phyloP scores from a whole-genome alignment of 306 rosid species.

The Fragaria vesca region DNA sequence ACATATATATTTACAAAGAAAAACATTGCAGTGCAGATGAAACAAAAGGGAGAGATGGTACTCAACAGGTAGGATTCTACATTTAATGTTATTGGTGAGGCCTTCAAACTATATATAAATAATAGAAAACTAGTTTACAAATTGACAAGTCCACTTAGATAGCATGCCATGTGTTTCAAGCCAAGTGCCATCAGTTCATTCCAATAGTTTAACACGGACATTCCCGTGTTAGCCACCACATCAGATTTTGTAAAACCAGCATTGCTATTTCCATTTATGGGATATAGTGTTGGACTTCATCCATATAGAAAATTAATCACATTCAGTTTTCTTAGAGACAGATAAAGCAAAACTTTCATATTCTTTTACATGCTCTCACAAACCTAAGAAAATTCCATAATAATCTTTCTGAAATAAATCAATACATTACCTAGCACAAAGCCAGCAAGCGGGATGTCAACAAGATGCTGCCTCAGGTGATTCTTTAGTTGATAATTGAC shows the following conservation, averaged over 20 bases:
- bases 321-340: not conserved
- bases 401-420: constrained; percentile 10
- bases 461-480: constrained; percentile 25
- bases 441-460: constrained; percentile 79
- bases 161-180: not conserved
- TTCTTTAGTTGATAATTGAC: constrained; percentile 24
- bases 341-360: not conserved
- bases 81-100: not conserved
- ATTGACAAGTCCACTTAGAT: not conserved
- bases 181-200: not conserved
- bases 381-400: not conserved
- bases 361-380: not conserved
- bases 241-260: not conserved
- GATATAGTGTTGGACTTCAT: not conserved
- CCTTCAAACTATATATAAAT: not conserved
- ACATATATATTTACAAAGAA: not conserved
- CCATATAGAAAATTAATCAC: not conserved
- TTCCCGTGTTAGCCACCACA: not conserved
- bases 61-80: not conserved
- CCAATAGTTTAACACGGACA: not conserved
- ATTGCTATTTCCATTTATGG: not conserved
- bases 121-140: not conserved
- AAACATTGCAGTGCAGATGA: not conserved
- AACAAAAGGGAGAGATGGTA: not conserved
- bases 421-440: constrained; percentile 71